Base-by-base conservation (phyloP, 2,329 filamentous ascomycete genomes). In the Atkinsonella hypoxylon region DNA sequence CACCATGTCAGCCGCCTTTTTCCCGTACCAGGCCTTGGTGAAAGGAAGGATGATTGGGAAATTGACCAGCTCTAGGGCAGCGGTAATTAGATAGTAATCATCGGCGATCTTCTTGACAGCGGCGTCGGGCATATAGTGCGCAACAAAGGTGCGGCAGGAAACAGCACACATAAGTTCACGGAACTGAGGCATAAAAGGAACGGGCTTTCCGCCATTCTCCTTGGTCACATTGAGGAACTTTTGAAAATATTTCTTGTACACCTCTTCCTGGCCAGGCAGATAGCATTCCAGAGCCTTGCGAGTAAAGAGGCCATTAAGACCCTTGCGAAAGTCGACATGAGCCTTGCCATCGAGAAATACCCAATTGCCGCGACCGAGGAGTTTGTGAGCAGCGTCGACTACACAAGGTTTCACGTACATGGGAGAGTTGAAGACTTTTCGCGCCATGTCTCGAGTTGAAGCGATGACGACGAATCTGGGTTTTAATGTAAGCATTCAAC, bases 271-370 rank as follows among this genome's bases (percentile, higher is more conserved):
- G 45, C 87, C 87, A 41, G 91, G 93, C 45, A 98, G 81, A 68
- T 97, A 98, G 60, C 75, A 77, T 59, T 89, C 84, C 62, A 98
- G 81, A 18, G 91, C 89, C 65, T 87, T 82, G 64, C 89, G 87
- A 43, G 91, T 97, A 74, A 98, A 98, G 30, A 97, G 79, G 52
- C 84, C 85, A 67, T 96, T 97, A 58, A 98, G 76, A 49, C 93
- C 93, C 74, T 96, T 97, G 66, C 93, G 90, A 72, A 93, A 98
- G 63, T 97, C 93, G 58, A 95, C 88, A 62, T 98, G 93, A 39
- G 83, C 82, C 71, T 90, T 94, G 63, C 93, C 93, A 64, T 97
- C 91, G 57, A 98, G 75, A 72, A 97, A 97, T 17, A 97, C 93
- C 89, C 90, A 98, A 74, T 96, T 96, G 62, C 86, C 85, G 54